Base-by-base conservation (phyloP, 169 alveolate species). In the Plasmodium malariae region DNA sequence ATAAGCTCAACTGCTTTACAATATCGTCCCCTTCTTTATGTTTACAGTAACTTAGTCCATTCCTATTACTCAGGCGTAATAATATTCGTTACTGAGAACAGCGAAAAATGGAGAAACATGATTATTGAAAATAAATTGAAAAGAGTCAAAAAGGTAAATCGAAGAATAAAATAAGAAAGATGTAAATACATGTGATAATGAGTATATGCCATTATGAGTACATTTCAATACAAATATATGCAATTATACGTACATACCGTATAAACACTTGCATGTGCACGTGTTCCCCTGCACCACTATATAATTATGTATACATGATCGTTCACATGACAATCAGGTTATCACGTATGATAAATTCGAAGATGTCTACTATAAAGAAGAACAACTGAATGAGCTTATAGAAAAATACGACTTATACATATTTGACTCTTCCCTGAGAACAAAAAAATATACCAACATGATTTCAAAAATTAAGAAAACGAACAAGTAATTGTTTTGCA, bases 321-420 rank as follows among this genome's bases (percentile, higher is more conserved):
- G 30, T 26, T 28, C 3, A 62, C 0, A 12, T 17, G 28, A 36
- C 40, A 5, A 12, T 37, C 19, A 85, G 92, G 69, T 85, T 40
- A 70, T 85, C 48, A 85, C 48, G 34, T 85, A 85, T 85, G 92
- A 85, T 19, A 67, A 69, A 43, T 70, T 85, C 17, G 92, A 85
- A 85, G 87, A 36, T 24, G n/a, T 55, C 5, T 69, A 63, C 55
- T 51, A 51, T 63, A 85, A 40, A 32, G 86, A 85, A 0, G 87
- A 57, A 24, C 24, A 57, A 49, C n/a, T 85, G 14, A 85, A 85
- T 40, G 87, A 85, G 14, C 43, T 40, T n/a, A 32, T 55, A n/a
- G 40, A 12, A 2, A 85, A 32, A 57, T 85, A 51, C 12, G 92
- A 85, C 36, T 34, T 85, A 21, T 85, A 43, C 26, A 60, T 85